Conservation (phyloP, 495 filamentous ascomycete species). For the Aspergillus mulundensis region DNA sequence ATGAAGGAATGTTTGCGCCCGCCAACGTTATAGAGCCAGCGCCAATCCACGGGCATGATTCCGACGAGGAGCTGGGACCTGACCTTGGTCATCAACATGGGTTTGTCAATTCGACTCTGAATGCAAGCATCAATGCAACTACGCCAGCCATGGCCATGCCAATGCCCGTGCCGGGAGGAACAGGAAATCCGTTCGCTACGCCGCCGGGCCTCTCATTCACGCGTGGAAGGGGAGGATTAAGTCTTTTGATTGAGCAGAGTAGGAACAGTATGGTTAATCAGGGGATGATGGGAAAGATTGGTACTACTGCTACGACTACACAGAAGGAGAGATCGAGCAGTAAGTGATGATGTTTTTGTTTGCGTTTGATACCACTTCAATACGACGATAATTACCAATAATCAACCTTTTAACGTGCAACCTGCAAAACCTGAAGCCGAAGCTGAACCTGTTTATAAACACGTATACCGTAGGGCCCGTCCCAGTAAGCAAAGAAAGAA, state of each 20-base stretch:
- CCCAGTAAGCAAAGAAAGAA: neutral
- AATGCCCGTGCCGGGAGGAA: neutral
- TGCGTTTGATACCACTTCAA: neutral
- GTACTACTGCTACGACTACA: neutral
- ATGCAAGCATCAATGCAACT: neutral
- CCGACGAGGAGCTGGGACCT: neutral
- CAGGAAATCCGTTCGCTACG: neutral
- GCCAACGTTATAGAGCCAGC: neutral
- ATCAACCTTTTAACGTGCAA: neutral
- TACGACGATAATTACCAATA: slow-evolving; percentile 1
- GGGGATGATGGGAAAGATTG: neutral
- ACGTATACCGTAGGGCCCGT: neutral
- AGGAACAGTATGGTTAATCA: neutral
- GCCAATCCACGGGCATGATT: neutral
- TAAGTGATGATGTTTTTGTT: neutral
- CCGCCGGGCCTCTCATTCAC: slow-evolving; percentile 1
- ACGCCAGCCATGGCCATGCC: neutral
- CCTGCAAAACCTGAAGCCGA: neutral
- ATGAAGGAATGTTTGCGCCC: slow-evolving; percentile 2
- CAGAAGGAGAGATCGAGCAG: neutral
- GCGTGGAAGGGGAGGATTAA: slow-evolving; percentile 18
- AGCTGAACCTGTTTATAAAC: neutral
- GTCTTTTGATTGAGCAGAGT: slow-evolving; percentile 19
- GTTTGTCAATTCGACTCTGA: neutral
- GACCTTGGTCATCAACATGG: neutral